phyloP scores from a whole-genome alignment of 2,329 filamentous ascomycete species.

The Talaromyces funiculosus region DNA sequence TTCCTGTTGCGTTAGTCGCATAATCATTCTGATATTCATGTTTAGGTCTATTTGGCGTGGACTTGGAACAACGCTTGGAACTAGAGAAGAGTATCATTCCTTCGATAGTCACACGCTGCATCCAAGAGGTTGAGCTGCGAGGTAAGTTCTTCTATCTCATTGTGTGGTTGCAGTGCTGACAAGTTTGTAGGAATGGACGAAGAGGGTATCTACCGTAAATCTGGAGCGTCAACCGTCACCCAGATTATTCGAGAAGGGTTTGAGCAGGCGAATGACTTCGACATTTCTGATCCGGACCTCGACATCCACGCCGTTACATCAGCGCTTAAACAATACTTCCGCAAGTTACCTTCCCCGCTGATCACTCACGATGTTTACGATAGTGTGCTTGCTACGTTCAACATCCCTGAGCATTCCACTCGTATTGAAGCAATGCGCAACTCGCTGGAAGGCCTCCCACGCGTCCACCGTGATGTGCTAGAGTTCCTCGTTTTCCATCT shows the following conservation, averaged over 20 bases:
- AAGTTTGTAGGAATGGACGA: slow-evolving; percentile 68
- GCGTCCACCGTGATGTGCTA: slow-evolving; percentile 78
- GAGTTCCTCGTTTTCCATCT: slow-evolving; percentile 95
- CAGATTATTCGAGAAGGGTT: slow-evolving; percentile 89
- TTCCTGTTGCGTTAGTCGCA: not conserved
- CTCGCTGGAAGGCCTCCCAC: slow-evolving; percentile 72
- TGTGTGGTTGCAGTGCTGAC: not conserved
- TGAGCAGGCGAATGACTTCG: slow-evolving; percentile 73
- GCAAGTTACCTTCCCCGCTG: slow-evolving; percentile 80
- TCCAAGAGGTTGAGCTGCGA: slow-evolving; percentile 90
- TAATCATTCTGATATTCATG: not conserved
- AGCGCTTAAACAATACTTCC: slow-evolving; percentile 94
- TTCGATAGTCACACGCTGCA: slow-evolving; percentile 83
- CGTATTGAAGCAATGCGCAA: slow-evolving; percentile 66
- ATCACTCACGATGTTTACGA: slow-evolving; percentile 94
- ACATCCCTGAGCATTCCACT: slow-evolving; percentile 59
- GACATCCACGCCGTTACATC: slow-evolving; percentile 97
- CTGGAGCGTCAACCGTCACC: slow-evolving; percentile 84
- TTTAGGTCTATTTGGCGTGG: slow-evolving; percentile 72
- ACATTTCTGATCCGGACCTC: slow-evolving; percentile 87
- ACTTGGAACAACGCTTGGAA: slow-evolving; percentile 77
- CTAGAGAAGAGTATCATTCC: slow-evolving; percentile 86
- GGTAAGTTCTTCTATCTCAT: slow-evolving; percentile 45
- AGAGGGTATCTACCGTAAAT: slow-evolving; percentile 97
- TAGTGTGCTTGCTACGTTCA: slow-evolving; percentile 64